These are phyloP conservation scores for Cercospora sp. DNA, from an alignment of 2,329 filamentous ascomycete genomes.

Conservation along the genomic window DNA sequence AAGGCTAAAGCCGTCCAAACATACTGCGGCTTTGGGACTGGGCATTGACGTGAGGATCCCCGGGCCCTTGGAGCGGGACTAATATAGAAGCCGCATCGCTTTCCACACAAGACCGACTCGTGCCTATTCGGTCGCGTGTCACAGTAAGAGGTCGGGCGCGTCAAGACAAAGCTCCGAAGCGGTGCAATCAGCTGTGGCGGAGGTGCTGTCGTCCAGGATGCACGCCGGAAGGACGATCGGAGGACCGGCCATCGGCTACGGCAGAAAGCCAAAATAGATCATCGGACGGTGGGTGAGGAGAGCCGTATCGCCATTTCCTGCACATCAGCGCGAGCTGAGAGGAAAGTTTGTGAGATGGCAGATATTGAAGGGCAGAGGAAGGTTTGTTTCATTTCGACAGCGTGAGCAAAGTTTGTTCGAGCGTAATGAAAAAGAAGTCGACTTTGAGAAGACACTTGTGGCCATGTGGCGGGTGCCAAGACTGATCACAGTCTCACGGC, in stretches of 20 bases:
- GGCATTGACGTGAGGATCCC: background rate
- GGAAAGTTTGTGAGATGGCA: background rate
- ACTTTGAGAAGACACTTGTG: background rate
- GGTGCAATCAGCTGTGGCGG: background rate
- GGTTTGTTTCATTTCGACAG: background rate
- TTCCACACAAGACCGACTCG: background rate
- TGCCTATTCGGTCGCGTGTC: background rate
- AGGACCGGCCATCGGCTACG: background rate
- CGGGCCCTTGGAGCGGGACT: background rate
- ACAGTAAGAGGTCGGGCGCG: background rate
- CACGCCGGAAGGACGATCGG: background rate
- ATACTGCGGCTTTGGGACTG: background rate
- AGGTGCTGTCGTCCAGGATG: background rate
- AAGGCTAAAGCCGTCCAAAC: background rate
- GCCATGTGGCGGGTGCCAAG: background rate
- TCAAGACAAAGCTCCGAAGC: background rate
- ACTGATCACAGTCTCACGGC: background rate
- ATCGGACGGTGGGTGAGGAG: conserved; percentile 1
- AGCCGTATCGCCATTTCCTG: background rate
- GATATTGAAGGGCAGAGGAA: background rate
- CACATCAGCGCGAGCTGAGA: background rate
- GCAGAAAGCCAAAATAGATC: background rate
- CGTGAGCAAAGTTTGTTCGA: background rate
- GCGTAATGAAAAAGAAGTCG: background rate
- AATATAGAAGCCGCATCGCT: conserved; percentile 8